Conservation (phyloP, 345 rosid species). For the Lepidium africanum region DNA sequence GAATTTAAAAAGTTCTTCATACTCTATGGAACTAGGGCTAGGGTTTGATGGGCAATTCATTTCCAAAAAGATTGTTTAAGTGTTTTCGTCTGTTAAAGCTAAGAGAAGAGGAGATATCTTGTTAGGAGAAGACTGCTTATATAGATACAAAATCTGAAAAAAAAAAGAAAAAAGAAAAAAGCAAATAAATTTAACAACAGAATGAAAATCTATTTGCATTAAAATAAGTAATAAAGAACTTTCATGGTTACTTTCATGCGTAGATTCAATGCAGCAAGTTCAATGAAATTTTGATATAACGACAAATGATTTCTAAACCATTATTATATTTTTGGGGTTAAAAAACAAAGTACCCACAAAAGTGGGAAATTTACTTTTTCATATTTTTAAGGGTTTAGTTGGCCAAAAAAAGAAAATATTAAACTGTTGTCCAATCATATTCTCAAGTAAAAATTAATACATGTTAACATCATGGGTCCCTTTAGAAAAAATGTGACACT, state of each 20-base stretch:
- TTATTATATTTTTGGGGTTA: not conserved
- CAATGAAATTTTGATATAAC: not conserved
- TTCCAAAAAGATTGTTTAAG: too few species aligned
- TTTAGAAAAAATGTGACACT: not conserved
- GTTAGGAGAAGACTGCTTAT: conserved; percentile 8
- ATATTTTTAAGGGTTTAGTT: not conserved
- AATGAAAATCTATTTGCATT: conserved; percentile 3
- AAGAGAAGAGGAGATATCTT: conserved; percentile 15
- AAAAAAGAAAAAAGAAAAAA: too few species aligned
- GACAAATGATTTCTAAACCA: not conserved
- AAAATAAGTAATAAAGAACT: not conserved
- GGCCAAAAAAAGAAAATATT: not conserved
- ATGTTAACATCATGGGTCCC: conserved; percentile 8
- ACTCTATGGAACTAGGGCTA: conserved; percentile 21
- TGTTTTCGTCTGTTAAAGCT: not conserved
- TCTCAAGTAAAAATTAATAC: not conserved
- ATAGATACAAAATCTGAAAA: not conserved
- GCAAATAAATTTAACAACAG: not conserved
- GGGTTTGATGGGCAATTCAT: conserved; percentile 30
- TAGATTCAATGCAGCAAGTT: conserved; percentile 16
- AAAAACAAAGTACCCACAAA: not conserved
- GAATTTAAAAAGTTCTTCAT: not conserved
- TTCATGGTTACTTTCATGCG: not conserved
- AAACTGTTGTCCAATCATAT: conserved; percentile 1
- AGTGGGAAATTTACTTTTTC: conserved; percentile 7